Base-by-base conservation (phyloP, 2,329 filamentous ascomycete species). In the Trichophyton equinum region DNA sequence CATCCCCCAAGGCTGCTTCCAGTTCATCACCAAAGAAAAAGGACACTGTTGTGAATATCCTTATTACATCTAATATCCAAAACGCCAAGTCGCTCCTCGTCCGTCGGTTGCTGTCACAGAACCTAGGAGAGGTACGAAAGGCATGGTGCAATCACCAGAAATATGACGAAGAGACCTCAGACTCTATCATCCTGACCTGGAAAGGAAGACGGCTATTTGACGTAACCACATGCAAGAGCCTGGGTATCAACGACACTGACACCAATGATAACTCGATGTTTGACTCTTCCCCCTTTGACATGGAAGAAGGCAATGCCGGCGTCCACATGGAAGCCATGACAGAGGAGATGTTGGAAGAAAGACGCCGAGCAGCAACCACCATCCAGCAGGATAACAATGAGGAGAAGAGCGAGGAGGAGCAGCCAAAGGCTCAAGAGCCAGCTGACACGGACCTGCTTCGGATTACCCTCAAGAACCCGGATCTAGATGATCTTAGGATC, bases 271-370 rank as follows among this genome's bases (percentile, higher is more conserved):
- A 70, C 67, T 18, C 38, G 7, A n/a, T 66, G 73, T 60, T 71
- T 66, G 67, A 69, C 22, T 72, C 79, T 4, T 77, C 78, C 22
- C 79, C 81, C 1, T 80, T 81, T 20, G 65, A 70, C 59, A 72
- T 77, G 2, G 30, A 55, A 18, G 79, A 81, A 27, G 78, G 80
- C 25, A 77, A 79, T 11, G 74, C 78, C 6, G 81, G 81, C 59
- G 80, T 95, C n/a, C 81, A 87, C 65, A 79, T 95, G 64, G 85
- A 91, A 71, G 88, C 87, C 5, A 89, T 88, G 81, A 92, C 88
- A 0, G 77, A 83, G 6, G 83, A 87, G 9, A 72, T 82, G 1
- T 86, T 83, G 51, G 73, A 73, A 61, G 67, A 44, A 62, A 66
- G 33, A 59, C 62, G 36, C 55, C 68, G 62, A 60, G 60, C 51